Evolutionary conservation across 163 green algal species (phyloP).

Genomic region (Volvox carteri): DNA sequence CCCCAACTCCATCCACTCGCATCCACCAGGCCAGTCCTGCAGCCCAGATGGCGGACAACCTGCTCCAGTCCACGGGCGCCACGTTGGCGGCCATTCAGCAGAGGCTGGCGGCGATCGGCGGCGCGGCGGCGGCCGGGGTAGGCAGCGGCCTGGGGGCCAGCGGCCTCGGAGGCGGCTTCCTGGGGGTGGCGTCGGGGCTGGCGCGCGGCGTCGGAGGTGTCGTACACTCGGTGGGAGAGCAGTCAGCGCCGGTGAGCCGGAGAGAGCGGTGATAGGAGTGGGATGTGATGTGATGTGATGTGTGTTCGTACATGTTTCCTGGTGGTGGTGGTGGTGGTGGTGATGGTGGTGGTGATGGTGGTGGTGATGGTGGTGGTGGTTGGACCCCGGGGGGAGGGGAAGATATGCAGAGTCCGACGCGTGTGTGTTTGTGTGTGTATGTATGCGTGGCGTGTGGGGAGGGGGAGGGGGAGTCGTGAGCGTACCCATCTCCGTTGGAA

Average conservation of each 20-base stretch:
- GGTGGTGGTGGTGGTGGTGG: too few relatives aligned
- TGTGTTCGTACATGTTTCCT: too few relatives aligned
- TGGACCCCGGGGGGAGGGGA: too few relatives aligned
- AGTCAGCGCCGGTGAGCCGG: conserved; percentile 28
- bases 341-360: too few relatives aligned
- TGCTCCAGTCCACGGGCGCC: conserved; percentile 51
- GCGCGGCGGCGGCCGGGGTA: not conserved
- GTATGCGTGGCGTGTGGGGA: too few relatives aligned
- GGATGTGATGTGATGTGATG: too few relatives aligned
- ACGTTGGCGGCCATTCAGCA: conserved; percentile 45
- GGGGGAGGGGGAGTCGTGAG: too few relatives aligned
- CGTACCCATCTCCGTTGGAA: too few relatives aligned
- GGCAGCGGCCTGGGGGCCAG: not conserved
- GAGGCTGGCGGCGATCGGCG: conserved; percentile 30
- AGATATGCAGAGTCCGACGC: too few relatives aligned
- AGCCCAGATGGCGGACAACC: conserved; percentile 57
- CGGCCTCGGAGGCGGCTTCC: not conserved
- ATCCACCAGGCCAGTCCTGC: conserved; percentile 60
- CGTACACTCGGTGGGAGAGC: not conserved
- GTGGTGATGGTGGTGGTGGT: too few relatives aligned
- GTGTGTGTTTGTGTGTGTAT: too few relatives aligned
- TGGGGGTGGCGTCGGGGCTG: not conserved
- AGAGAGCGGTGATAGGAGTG: too few relatives aligned
- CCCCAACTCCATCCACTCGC: not conserved
- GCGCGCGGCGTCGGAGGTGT: not conserved